Evolutionary conservation across 2,329 filamentous ascomycete species (phyloP).

Genomic region (Cytospora leucostoma): DNA sequence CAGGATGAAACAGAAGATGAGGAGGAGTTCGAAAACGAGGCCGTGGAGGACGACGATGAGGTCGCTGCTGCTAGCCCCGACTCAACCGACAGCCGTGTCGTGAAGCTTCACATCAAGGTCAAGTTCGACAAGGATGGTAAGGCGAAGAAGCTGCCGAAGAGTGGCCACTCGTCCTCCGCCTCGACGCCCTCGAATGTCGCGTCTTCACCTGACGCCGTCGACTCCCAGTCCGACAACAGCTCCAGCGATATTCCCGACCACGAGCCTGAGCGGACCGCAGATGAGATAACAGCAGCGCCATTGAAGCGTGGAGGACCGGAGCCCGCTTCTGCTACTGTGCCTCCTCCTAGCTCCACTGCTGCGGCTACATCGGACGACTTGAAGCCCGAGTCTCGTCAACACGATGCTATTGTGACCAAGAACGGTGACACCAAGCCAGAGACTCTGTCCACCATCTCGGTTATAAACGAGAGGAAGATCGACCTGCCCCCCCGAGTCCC

Average conservation of each 20-base stretch:
- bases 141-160: slow-evolving; percentile 35
- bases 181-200: slow-evolving; percentile 25
- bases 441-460: slow-evolving; percentile 1
- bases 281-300: slow-evolving; percentile 26
- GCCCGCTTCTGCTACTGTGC: background rate
- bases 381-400: background rate
- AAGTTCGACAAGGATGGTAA: slow-evolving; percentile 41
- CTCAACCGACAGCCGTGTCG: slow-evolving; percentile 64
- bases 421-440: slow-evolving; percentile 7
- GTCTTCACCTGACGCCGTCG: slow-evolving; percentile 12
- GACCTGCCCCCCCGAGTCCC: slow-evolving; percentile 31
- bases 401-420: background rate
- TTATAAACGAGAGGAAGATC: slow-evolving; percentile 23
- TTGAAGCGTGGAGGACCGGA: slow-evolving; percentile 14
- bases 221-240: slow-evolving; percentile 17
- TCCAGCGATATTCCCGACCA: slow-evolving; percentile 21
- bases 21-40: slow-evolving; percentile 57
- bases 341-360: background rate
- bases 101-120: slow-evolving; percentile 66
- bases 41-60: slow-evolving; percentile 55
- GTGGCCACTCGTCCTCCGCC: slow-evolving; percentile 35
- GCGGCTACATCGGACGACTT: background rate
- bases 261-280: slow-evolving; percentile 23
- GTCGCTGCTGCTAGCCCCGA: slow-evolving; percentile 37
- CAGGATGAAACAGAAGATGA: slow-evolving; percentile 60